These are phyloP conservation scores for Candida anglica DNA, from an alignment of 805 yeast genomes.

Conservation along the genomic window DNA sequence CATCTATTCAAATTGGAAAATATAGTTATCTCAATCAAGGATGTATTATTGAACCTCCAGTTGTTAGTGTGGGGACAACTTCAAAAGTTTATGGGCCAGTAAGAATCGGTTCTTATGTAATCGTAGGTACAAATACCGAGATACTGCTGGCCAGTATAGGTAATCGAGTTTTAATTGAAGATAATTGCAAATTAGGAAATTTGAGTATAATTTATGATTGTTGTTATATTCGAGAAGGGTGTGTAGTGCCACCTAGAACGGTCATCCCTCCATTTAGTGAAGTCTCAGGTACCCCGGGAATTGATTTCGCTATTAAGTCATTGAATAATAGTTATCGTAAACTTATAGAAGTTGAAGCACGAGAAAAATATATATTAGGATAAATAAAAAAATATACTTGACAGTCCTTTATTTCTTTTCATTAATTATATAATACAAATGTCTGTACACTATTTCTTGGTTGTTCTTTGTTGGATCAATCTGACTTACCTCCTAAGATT, in stretches of 20 bases:
- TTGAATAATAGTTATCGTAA: slow-evolving; percentile 29
- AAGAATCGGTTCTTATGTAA: slow-evolving; percentile 45
- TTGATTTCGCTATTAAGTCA: slow-evolving; percentile 18
- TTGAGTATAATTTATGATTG: slow-evolving; percentile 47
- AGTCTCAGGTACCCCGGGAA: slow-evolving; percentile 39
- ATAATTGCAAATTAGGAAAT: slow-evolving; percentile 31
- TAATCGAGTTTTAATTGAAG: slow-evolving; percentile 46
- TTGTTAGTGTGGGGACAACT: slow-evolving; percentile 6
- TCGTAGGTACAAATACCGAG: slow-evolving; percentile 31
- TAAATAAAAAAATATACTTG: too few relatives aligned
- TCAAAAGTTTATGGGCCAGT: slow-evolving; percentile 18
- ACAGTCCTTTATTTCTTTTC: too few relatives aligned
- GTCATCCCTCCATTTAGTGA: slow-evolving; percentile 52
- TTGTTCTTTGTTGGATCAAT: too few relatives aligned
- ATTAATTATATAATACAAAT: too few relatives aligned
- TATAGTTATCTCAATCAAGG: slow-evolving; percentile 34
- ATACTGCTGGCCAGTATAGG: slow-evolving; percentile 42
- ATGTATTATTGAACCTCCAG: slow-evolving; percentile 28
- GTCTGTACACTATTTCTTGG: too few relatives aligned
- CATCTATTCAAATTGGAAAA: slow-evolving; percentile 43
- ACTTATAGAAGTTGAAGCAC: slow-evolving; percentile 35
- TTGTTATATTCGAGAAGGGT: slow-evolving; percentile 41
- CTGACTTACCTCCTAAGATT: slow-evolving; percentile 1
- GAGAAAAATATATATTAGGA: slow-evolving; percentile 15
- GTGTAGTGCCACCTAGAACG: slow-evolving; percentile 36